Base-by-base conservation (phyloP, 2,329 filamentous ascomycete species). In the Sporothrix protearum region DNA sequence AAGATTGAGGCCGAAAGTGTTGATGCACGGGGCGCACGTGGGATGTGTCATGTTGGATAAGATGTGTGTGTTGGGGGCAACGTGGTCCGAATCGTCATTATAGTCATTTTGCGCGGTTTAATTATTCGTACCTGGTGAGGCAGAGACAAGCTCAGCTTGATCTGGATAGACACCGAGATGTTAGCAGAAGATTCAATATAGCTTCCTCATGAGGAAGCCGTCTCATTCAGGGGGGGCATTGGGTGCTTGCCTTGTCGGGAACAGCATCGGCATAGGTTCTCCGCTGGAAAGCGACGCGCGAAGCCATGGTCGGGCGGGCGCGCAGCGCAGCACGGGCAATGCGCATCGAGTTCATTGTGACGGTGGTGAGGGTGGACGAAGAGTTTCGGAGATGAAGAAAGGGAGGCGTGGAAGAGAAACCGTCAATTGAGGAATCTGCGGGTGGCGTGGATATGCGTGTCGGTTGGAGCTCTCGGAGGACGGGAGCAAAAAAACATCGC, bases 111-210 rank as follows among this genome's bases (percentile, higher is more conserved):
- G 71, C 66, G 71, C 67, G 71, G 47, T 72, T 72, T 72, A 66
- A 63, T 59, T 68, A 30, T 80, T 14, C 92, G 84, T 93, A 98
- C 96, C 94, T 97, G 92, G 86, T 98, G 95, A 85, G 96, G 96
- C 79, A 99, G 92, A 82, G 92, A 90, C 86, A 99, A 88, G 87
- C 93, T 97, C 86, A 99, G 91, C 91, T 97, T 96, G 88, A 99
- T 97, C 89, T 91, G 66, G 73, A 47, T 16, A 6, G 47, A 7
- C 22, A 36, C n/a, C 22, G 30, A 19, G 64, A 6, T 9, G 66
- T 71, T 68, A 71, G 70, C 64, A 68, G 8, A n/a, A 25, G 1
- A 28, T 51, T 22, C 39, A 4, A 16, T 8, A 10, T 8, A 71
- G 59, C 36, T 71, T 39, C 33, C 1, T 2, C 28, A 7, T 16